A percentile compares a stretch with the other conserved stretches of the same genome.
phyloP scores from a whole-genome alignment of 1,284 basidiomycete species.

The Anthracocystis walkeri region DNA sequence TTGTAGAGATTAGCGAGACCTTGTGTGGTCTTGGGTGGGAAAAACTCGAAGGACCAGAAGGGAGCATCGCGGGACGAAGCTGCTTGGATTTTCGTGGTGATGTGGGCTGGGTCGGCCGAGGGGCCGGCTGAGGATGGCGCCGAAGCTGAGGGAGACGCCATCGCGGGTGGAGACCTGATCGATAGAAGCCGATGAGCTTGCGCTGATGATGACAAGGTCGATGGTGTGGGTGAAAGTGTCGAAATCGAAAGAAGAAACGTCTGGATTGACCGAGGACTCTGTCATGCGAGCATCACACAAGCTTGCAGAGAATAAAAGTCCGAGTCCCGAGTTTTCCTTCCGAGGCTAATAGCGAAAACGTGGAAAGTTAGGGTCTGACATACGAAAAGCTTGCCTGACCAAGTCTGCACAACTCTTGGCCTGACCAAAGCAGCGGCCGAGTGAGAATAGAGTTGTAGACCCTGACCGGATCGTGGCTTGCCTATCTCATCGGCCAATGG shows the following conservation, averaged over 20 bases:
- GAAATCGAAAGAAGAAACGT: neutral
- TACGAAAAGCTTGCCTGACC: no score
- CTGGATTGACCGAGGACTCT: neutral
- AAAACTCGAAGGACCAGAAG: constrained; percentile 84
- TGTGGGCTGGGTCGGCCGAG: constrained; percentile 38
- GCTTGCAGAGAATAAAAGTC: neutral
- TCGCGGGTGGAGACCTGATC: neutral
- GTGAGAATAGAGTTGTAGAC: no score
- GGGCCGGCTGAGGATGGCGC: neutral
- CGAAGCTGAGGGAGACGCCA: constrained; percentile 9
- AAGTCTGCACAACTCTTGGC: no score
- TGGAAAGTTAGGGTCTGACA: no score
- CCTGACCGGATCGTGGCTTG: no score
- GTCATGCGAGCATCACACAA: constrained; percentile 10
- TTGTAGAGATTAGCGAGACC: constrained; percentile 76
- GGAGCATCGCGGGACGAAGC: constrained; percentile 33
- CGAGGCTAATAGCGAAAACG: no score
- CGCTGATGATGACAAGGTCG: neutral
- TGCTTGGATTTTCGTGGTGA: constrained; percentile 39
- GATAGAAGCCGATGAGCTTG: neutral
- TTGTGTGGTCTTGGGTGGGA: constrained; percentile 91
- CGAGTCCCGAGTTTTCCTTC: constrained; percentile 3
- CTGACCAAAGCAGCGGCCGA: no score
- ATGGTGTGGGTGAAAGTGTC: neutral
- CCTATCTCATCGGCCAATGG: no score